Percentiles rank a stretch among this genome's conserved stretches.
Conservation (phyloP, 2,329 filamentous ascomycete genomes). For the Emmonsiellopsis sp. region DNA sequence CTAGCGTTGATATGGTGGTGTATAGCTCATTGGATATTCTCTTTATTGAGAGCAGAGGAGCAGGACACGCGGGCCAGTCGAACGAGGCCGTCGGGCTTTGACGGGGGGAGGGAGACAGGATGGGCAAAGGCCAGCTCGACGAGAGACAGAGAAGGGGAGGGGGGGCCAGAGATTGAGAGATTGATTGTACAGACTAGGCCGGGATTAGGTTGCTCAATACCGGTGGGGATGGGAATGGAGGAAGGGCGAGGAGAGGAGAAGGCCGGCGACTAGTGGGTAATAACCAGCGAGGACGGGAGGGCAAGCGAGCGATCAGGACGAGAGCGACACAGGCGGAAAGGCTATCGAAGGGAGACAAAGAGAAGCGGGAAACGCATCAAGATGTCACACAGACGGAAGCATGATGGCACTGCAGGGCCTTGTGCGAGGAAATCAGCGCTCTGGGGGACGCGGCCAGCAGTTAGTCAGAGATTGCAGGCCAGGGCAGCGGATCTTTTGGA, state of each 20-base stretch:
- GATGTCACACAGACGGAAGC: conserved; percentile 17
- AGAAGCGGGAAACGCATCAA: conserved; percentile 16
- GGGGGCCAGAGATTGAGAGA: conserved; percentile 13
- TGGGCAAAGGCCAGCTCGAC: too few species aligned
- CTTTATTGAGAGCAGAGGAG: conserved; percentile 24
- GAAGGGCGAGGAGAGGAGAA: conserved; percentile 10
- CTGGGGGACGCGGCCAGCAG: neutral
- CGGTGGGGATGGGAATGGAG: conserved; percentile 3
- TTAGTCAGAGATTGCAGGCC: neutral
- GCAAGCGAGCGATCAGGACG: conserved; percentile 13
- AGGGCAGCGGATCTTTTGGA: too few species aligned
- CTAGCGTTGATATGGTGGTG: neutral
- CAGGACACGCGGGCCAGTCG: conserved; percentile 11
- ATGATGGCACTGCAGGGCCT: conserved; percentile 13
- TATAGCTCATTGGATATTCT: conserved; percentile 1
- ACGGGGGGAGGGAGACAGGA: neutral
- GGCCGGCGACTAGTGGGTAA: conserved; percentile 2
- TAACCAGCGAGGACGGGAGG: neutral
- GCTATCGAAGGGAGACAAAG: conserved; percentile 16
- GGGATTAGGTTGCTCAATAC: neutral
- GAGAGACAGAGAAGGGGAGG: conserved; percentile 8
- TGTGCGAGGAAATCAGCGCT: neutral
- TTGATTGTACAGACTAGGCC: conserved; percentile 6
- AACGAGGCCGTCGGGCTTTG: conserved; percentile 4
- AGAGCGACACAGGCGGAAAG: conserved; percentile 11